Evolutionary conservation across 257 asterid species (phyloP).

Genomic region (Solanum sejunctum): DNA sequence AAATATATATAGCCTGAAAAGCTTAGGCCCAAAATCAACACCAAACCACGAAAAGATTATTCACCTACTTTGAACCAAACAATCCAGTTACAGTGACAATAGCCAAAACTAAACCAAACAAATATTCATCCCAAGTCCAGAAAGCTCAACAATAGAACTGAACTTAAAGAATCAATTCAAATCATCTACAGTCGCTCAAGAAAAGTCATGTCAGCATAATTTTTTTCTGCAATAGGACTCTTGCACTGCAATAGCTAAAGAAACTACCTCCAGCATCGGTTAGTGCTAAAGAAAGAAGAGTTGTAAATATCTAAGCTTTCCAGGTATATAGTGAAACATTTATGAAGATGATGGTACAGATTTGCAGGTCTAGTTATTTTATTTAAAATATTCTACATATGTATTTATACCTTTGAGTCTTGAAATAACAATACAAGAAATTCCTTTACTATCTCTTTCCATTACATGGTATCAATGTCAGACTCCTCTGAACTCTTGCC

Average conservation of each 20-base stretch:
- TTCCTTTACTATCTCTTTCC: neutral
- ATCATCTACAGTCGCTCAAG: neutral
- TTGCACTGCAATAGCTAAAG: neutral
- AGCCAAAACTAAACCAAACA: neutral
- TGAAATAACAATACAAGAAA: neutral
- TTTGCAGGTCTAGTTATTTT: neutral
- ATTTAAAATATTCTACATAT: neutral
- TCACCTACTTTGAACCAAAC: neutral
- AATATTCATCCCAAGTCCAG: neutral
- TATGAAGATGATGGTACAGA: neutral
- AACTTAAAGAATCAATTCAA: neutral
- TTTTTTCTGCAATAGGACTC: neutral
- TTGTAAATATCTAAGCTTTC: neutral
- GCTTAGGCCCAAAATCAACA: neutral
- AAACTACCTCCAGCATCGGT: neutral
- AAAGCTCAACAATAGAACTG: neutral
- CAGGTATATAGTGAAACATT: neutral
- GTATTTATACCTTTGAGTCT: neutral
- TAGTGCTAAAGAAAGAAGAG: neutral
- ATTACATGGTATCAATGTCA: neutral
- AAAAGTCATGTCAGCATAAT: neutral
- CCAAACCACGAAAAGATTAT: neutral
- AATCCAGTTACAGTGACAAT: neutral
- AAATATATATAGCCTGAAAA: neutral
- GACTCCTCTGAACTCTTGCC: neutral